Percentiles rank a stretch among this genome's conserved stretches.
Conservation (phyloP, 176 grass and related monocot species). For the Juncus inflexus region DNA sequence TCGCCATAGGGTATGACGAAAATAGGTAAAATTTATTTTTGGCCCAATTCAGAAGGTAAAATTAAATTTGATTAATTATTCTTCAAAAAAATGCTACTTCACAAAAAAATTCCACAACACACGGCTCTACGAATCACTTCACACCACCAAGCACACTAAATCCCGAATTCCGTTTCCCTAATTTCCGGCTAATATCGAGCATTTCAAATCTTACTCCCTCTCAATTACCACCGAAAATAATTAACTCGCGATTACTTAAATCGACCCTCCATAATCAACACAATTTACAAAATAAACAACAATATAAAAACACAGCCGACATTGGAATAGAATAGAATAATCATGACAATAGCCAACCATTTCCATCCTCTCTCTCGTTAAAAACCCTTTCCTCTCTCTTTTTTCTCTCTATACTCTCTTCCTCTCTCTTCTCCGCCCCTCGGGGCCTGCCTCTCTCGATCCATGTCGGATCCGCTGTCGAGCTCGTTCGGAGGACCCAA, state of each 20-base stretch:
- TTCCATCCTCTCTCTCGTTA: conserved; percentile 11
- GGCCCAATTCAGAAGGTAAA: no score
- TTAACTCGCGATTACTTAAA: background rate
- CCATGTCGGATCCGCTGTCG: background rate
- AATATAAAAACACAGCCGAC: conserved; percentile 16
- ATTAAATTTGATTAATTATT: no score
- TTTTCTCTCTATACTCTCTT: background rate
- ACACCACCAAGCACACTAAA: no score
- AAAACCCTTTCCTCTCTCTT: background rate
- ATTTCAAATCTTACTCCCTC: background rate
- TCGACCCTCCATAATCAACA: background rate
- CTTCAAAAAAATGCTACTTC: no score
- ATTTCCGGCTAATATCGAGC: background rate
- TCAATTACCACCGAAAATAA: background rate
- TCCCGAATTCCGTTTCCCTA: no score
- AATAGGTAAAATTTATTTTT: no score
- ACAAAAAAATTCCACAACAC: no score
- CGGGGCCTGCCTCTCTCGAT: conserved; percentile 12
- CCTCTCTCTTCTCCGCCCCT: background rate
- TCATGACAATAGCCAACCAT: conserved; percentile 26
- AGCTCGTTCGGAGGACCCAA: background rate
- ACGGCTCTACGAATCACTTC: no score
- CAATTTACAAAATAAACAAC: background rate
- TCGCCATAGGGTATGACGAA: no score
- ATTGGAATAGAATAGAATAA: background rate